Percentiles rank a stretch among this genome's conserved stretches.
These are phyloP conservation scores for Pelagophyceae sp. DNA, from an alignment of 352 stramenopile species.

Conservation along the genomic window DNA sequence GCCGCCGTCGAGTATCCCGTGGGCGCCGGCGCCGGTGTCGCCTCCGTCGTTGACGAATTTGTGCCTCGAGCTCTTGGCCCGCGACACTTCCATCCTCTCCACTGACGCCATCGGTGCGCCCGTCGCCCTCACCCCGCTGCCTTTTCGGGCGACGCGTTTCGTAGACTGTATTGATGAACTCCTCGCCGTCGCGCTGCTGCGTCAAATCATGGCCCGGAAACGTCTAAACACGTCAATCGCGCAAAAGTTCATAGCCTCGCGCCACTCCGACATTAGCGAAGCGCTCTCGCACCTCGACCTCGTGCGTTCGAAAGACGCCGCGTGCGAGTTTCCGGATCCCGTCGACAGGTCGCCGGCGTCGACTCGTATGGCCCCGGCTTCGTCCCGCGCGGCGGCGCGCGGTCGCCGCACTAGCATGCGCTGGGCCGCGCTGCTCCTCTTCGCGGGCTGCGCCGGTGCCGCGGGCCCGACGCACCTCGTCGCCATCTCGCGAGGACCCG, in stretches of 20 bases:
- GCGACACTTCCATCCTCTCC: not conserved
- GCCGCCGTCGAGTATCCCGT: not conserved
- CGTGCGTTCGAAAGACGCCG: no score
- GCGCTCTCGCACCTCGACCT: not conserved
- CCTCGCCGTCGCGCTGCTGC: not conserved
- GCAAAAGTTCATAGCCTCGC: not conserved
- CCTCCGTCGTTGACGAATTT: not conserved
- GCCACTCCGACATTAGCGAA: not conserved
- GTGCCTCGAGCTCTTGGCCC: not conserved
- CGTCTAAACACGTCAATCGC: not conserved
- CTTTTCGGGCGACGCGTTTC: no score
- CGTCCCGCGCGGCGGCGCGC: not conserved
- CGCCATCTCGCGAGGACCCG: not conserved
- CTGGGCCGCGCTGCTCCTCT: not conserved
- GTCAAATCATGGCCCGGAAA: not conserved
- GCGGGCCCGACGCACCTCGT: not conserved
- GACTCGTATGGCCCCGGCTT: not conserved
- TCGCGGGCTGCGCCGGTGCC: not conserved
- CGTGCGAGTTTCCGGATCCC: no score
- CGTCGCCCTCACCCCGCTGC: no score
- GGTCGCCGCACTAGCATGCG: not conserved
- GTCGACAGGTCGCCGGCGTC: not conserved
- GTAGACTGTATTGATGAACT: not conserved
- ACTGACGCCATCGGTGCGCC: not conserved
- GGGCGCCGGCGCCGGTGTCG: no score